Evolutionary conservation across 768 basidiomycete species (phyloP).

Genomic region (Omphalotus guepiniiformis): DNA sequence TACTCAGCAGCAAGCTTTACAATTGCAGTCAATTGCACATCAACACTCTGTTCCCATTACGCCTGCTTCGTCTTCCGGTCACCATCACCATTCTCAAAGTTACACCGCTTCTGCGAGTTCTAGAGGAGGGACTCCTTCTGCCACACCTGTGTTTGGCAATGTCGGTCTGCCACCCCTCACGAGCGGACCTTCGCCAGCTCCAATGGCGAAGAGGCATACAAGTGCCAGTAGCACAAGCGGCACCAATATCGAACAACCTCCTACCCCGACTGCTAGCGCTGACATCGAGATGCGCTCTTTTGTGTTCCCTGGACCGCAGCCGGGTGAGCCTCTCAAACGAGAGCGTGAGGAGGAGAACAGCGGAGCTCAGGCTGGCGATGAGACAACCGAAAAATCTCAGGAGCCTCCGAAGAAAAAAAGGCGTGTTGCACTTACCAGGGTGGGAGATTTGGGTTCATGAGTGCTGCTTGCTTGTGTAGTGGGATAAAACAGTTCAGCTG

Average conservation of each 20-base stretch:
- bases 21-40: constrained; percentile 87
- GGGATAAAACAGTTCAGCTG: background rate
- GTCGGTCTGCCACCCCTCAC: constrained; percentile 24
- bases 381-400: constrained; percentile 4
- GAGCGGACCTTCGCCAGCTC: constrained; percentile 2
- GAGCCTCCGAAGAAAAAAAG: constrained; percentile 86
- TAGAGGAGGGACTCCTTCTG: constrained; percentile 30
- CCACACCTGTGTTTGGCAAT: constrained; percentile 30
- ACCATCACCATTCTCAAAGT: constrained; percentile 16
- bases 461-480: background rate
- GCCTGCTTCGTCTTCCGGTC: constrained; percentile 22
- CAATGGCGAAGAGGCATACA: background rate
- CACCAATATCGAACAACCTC: constrained; percentile 39
- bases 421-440: constrained; percentile 68
- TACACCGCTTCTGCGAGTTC: constrained; percentile 17
- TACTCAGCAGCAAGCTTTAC: constrained; percentile 87
- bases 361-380: constrained; percentile 16
- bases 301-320: constrained; percentile 1
- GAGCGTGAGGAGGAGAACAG: constrained; percentile 20
- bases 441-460: constrained; percentile 48
- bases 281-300: constrained; percentile 31
- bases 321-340: constrained; percentile 9
- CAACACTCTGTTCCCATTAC: constrained; percentile 70
- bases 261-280: constrained; percentile 46
- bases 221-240: constrained; percentile 24